These are phyloP conservation scores for Rhodotorula graminis DNA, from an alignment of 768 basidiomycete genomes.

Conservation along the genomic window DNA sequence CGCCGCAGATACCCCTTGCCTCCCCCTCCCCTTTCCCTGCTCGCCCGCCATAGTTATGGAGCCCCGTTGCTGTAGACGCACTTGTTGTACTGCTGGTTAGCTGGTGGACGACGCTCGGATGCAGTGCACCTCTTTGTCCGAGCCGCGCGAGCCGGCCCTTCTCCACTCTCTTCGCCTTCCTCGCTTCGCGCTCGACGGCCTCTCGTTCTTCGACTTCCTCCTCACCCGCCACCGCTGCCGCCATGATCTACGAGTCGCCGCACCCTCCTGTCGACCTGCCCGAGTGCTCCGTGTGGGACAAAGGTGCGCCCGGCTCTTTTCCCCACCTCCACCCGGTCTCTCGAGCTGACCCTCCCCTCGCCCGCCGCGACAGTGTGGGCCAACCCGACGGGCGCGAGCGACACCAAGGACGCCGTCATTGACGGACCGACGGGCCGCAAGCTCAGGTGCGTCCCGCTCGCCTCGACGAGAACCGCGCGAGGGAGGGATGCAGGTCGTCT, in stretches of 20 bases:
- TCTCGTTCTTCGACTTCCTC: background rate
- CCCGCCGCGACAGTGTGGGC: conserved; percentile 14
- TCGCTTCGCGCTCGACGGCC: background rate
- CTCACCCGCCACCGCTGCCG: background rate
- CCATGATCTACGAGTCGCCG: conserved; percentile 15
- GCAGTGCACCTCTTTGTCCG: background rate
- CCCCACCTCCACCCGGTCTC: background rate
- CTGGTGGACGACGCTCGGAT: too few relatives aligned
- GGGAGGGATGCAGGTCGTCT: too few relatives aligned
- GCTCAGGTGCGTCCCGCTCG: conserved; percentile 2
- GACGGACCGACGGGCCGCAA: conserved; percentile 24
- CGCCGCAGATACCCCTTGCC: background rate
- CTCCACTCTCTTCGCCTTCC: background rate
- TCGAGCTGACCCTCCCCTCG: background rate
- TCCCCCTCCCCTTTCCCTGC: background rate
- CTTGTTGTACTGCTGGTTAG: background rate
- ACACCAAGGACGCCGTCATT: conserved; percentile 14
- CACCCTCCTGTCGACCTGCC: conserved; percentile 15
- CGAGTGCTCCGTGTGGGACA: conserved; percentile 25
- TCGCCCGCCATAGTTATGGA: background rate
- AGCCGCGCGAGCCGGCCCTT: too few relatives aligned
- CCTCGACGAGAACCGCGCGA: background rate
- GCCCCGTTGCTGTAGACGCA: too few relatives aligned
- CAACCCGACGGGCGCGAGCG: conserved; percentile 20
- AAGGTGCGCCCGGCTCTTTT: conserved; percentile 18